Percentiles rank a stretch among this genome's conserved stretches.
Conservation (phyloP, 352 stramenopile species). For the Hyphochytrium catenoides region DNA sequence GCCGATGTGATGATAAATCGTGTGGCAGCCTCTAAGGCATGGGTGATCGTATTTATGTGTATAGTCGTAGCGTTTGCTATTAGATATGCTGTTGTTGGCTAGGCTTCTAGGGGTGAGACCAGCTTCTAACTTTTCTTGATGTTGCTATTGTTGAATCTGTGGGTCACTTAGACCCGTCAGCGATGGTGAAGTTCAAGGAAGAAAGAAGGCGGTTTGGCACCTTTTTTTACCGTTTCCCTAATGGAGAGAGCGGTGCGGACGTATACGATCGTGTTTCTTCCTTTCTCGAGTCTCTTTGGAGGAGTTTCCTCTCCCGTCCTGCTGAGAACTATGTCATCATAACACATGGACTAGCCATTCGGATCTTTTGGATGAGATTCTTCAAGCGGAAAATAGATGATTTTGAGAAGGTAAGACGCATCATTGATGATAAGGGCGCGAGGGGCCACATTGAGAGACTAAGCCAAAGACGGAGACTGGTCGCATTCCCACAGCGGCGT, state of each 20-base stretch:
- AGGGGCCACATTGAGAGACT: too few species aligned
- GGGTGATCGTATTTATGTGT: too few species aligned
- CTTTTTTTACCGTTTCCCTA: conserved; percentile 68
- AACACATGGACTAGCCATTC: conserved; percentile 56
- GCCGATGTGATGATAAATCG: too few species aligned
- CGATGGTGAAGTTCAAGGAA: conserved; percentile 48
- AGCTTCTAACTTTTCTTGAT: too few species aligned
- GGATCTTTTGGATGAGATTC: conserved; percentile 60
- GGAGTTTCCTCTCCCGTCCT: conserved; percentile 43
- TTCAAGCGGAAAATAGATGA: conserved; percentile 61
- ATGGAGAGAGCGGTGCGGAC: conserved; percentile 54
- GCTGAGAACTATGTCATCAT: conserved; percentile 61
- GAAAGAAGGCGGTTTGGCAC: conserved; percentile 43
- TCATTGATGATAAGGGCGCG: too few species aligned
- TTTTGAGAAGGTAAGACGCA: conserved; percentile 39
- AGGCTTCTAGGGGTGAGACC: too few species aligned
- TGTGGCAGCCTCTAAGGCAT: too few species aligned
- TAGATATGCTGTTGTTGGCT: too few species aligned
- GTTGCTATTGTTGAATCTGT: background rate
- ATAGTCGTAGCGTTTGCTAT: too few species aligned
- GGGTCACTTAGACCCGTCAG: conserved; percentile 26
- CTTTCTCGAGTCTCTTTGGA: conserved; percentile 60
- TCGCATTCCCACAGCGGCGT: too few species aligned
- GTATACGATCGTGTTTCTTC: conserved; percentile 64
- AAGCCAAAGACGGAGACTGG: too few species aligned